Evolutionary conservation across 805 yeast genomes (phyloP), one percentile per base, ranked within the genome.

Genomic region (Wickerhamomyces alni): DNA sequence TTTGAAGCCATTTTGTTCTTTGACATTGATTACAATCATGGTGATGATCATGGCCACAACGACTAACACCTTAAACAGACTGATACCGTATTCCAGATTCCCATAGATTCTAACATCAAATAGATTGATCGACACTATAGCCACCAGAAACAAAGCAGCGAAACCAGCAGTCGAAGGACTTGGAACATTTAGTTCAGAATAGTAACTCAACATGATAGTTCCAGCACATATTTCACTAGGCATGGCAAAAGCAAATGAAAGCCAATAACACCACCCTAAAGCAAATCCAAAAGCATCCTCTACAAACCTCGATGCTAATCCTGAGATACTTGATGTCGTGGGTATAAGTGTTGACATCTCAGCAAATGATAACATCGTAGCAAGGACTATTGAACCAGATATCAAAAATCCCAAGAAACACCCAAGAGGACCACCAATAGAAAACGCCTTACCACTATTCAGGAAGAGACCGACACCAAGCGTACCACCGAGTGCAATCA

Each of bases 191-290:
- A 83, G 61, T 30, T 67, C 55, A 1, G 77, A 72, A 54, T 78
- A 87, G 53, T 78, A 87, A 33, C 83, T 73, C 33, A 87, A 61
- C 79, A 86, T 74, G 24, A 87, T 79, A 0, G 87, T 77, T 16
- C 86, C 82, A 0, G 94, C 94, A 11, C 87, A 82, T 4, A 87
- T 71, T 53, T 86, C 95, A 0, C 89, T 77, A 0, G 95, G 88
- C 43, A 85, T 63, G 0, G 87, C 87, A 36, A 83, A 62, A 13
- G 82, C 70, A 55, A 82, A 84, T 40, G 86, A 77, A 15, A 81
- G 55, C 76, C 87, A 85, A 57, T 87, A 87, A 24, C 77, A 66
- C 66, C 87, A 74, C 1, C 91, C 89, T 0, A 80, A 65, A 4
- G 85, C 76, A 58, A 82, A 82, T 2, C 88, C 88, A 61, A 82